Evolutionary conservation across 192 early-diverging fungal genomes (phyloP), one percentile per base, ranked within the genome.

Genomic region (Coemansia sp.): DNA sequence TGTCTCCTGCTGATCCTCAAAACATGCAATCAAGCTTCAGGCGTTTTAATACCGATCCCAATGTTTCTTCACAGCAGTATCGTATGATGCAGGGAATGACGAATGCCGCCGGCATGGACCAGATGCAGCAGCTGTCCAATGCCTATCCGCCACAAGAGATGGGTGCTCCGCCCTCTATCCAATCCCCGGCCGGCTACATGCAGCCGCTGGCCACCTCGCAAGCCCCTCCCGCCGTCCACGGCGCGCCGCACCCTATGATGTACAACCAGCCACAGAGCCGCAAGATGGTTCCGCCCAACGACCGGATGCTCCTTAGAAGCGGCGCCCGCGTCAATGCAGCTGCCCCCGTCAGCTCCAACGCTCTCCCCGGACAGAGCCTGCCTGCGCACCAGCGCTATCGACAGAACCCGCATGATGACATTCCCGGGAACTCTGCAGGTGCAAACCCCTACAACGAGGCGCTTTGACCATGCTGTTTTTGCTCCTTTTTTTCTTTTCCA

Each of bases 271-370:
- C 51, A 31, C 65, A 55, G 37, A 42, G 43, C 11, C 69, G 64
- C 45, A 66, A 72, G 56, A 51, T 51, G 30, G 51, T 64, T 11
- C 64, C 64, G 38, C 60, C 62, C 30, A 66, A 49, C 62, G 76
- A 79, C 42, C 65, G 76, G 30, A 64, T 64, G 51, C 41, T 79
- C 21, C 62, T 79, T 10, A 58, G 76, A 59, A 79, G 76, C 70
- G 58, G 59, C 62, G 63, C 69, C 31, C 62, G 66, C 23, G 51
- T 62, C 36, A 51, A 40, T n/a, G 45, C 53, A 0, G 60, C 37
- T 10, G 39, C 57, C 12, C 59, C 63, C 2, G 56, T 56, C 17
- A 50, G 48, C 62, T 39, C 44, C 42, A 56, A 50, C 18, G 59
- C 43, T 20, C 42, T 58, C 32, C 53, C 63, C 11, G 55, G 51